Base-by-base conservation (phyloP, 1,139 yeast species). In the Yamadazyma triangularis region DNA sequence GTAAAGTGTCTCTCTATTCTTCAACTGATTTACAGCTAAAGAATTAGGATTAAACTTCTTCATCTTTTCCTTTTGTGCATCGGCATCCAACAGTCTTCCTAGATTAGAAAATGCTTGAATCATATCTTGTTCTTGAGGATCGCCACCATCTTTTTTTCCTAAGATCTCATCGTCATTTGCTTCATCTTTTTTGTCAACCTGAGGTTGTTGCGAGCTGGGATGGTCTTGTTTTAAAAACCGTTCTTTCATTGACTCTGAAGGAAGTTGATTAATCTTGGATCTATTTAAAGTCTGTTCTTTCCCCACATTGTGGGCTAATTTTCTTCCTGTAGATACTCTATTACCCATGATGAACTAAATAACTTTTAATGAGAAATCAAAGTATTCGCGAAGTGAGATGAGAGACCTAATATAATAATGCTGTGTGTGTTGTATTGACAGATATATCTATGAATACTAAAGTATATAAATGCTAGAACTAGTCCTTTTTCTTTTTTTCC, bases 121-220 rank as follows among this genome's bases (percentile, higher is more conserved):
- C 34, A 58, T 66, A 21, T 49, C 48, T 24, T 41, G 42, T 12
- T 46, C 61, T 31, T 64, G 70, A 0, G 73, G 73, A 44, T 68
- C 74, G 35, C 48, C 49, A 2, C 73, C 73, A 41, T 68, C 73
- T 36, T 56, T 64, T 14, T 8, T 22, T 22, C 24, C 15, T 24
- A 13, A 4, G 24, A 13, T 13, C 14, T 12, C 12, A 7, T 10
- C 13, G 15, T 9, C 25, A 13, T 15, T 23, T 8, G 10, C 10
- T 8, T 18, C 10, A 18, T 21, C 23, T n/a, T 24, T 31, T 20
- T 19, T 14, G 13, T 18, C 12, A 20, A 12, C 10, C n/a, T 29
- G 25, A 20, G 12, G 27, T 20, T 24, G 19, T n/a, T 23, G 26
- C 8, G 10, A 18, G 21, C 10, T 18, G 24, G n/a, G 7, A 6